Evolutionary conservation across 805 yeast genomes (phyloP).

Genomic region (Martiniozyma abietophila): DNA sequence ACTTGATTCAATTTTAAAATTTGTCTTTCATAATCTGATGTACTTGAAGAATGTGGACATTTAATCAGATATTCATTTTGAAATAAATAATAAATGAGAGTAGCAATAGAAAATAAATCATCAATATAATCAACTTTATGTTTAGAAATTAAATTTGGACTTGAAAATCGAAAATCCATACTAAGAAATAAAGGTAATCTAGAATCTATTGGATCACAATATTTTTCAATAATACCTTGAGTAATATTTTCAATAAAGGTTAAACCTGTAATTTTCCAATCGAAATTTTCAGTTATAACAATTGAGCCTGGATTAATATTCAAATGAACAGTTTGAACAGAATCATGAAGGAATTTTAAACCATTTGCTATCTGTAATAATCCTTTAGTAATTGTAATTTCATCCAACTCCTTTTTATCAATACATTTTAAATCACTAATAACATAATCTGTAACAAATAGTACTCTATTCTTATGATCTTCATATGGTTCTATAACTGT

Average conservation of each 20-base stretch:
- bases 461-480: constrained; percentile 65
- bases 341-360: constrained; percentile 71
- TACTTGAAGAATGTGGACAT: constrained; percentile 27
- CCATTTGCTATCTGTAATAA: constrained; percentile 70
- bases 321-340: constrained; percentile 65
- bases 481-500: constrained; percentile 84
- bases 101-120: constrained; percentile 81
- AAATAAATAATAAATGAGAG: constrained; percentile 64
- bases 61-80: constrained; percentile 36
- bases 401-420: constrained; percentile 48
- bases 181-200: constrained; percentile 67
- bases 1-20: constrained; percentile 28
- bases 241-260: constrained; percentile 39
- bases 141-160: constrained; percentile 77
- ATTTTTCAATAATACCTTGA: constrained; percentile 45
- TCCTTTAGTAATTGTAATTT: constrained; percentile 67
- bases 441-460: constrained; percentile 82
- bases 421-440: constrained; percentile 24
- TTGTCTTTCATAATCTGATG: constrained; percentile 51
- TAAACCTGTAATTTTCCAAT: constrained; percentile 89
- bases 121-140: constrained; percentile 53
- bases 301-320: constrained; percentile 73
- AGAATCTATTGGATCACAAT: constrained; percentile 63
- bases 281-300: constrained; percentile 72
- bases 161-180: constrained; percentile 61